A percentile compares a stretch with the other conserved stretches of the same genome.
phyloP scores from a whole-genome alignment of 2,329 filamentous ascomycete genomes.

The Penicillium sp. region DNA sequence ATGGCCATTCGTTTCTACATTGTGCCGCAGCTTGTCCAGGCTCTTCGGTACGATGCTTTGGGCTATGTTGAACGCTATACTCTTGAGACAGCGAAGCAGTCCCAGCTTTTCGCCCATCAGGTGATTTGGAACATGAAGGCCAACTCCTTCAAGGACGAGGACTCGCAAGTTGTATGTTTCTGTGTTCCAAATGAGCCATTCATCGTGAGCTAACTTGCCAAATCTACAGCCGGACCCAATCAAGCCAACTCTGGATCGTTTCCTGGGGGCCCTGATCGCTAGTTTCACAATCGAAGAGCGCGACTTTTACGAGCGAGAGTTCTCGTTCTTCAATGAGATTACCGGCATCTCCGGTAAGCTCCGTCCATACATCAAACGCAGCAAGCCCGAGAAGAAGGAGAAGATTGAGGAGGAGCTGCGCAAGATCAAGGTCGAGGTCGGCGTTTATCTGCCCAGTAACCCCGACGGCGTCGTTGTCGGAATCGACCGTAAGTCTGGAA shows the following conservation, averaged over 20 bases:
- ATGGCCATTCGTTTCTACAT: constrained; percentile 99
- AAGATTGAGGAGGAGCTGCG: constrained; percentile 99
- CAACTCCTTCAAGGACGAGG: constrained; percentile 97
- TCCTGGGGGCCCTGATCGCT: constrained; percentile 79
- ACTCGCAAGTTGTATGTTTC: constrained; percentile 71
- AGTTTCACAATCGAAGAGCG: constrained; percentile 79
- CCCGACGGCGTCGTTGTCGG: constrained; percentile 96
- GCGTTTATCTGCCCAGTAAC: constrained; percentile 95
- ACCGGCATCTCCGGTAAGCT: constrained; percentile 95
- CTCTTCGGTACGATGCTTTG: constrained; percentile 85
- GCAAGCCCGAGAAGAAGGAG: constrained; percentile 96
- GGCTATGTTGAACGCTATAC: constrained; percentile 98
- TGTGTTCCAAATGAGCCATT: too few relatives aligned
- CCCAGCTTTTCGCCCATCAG: constrained; percentile 97
- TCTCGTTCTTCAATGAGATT: constrained; percentile 97
- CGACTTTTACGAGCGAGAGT: constrained; percentile 90
- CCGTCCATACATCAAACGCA: constrained; percentile 85
- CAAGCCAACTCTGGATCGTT: constrained; percentile 89
- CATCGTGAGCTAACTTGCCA: constrained; percentile 10
- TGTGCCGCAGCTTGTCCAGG: constrained; percentile 96
- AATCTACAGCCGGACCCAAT: constrained; percentile 74
- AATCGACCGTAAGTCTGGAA: constrained; percentile 96
- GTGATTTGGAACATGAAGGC: constrained; percentile 99
- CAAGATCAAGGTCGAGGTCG: constrained; percentile 95
- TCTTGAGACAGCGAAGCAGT: constrained; percentile 93